Base-by-base conservation (phyloP, 2,329 filamentous ascomycete species). In the Aspergillus melleus region DNA sequence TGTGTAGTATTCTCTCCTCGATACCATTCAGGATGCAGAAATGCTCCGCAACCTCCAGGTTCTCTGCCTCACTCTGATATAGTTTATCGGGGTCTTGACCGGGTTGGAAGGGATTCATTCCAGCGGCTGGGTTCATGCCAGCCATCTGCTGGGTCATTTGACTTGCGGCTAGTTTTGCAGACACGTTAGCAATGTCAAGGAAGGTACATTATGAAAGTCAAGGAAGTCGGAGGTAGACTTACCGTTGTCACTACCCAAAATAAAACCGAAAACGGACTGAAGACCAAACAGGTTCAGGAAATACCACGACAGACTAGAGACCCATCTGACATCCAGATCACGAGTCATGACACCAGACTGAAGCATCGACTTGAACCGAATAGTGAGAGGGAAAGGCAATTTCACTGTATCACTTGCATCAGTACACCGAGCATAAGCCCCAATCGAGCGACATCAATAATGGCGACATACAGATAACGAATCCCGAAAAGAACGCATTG, bases 291-390 rank as follows among this genome's bases (percentile, higher is more conserved):
- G 88, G 72, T 96, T 98, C 66, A 99, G 81, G 74, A 99, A 98
- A 81, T 99, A 99, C 93, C 95, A 99, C 61, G 92, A 96, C 76
- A 99, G 88, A 77, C 92, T 96, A 0, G 93, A 97, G 79, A 99
- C 96, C 95, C 95, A 99, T 77, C 94, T 86, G 11, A 96, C 95
- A 73, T 99, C 96, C 80, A 99, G 88, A 75, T 99, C 95, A 71
- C 89, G 90, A 26, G 96, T 99, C 64, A 92, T 92, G 49, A 99
- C 94, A 70, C 95, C 95, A 47, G 94, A 94, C 80, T 99, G 95
- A 55, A 99, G 84, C 95, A 99, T 99, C 68, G 92, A 95, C 84
- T 99, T 99, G 85, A 99, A 99, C 76, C 96, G 96, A 77, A 97
- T 93, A 32, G 95, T 99, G 66, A 99, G 85, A 3, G 96, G 95